Evolutionary conservation across 176 grass and related monocot species (phyloP), one percentile per base, ranked within the genome.

Genomic region (Puccinellia tenuiflora): DNA sequence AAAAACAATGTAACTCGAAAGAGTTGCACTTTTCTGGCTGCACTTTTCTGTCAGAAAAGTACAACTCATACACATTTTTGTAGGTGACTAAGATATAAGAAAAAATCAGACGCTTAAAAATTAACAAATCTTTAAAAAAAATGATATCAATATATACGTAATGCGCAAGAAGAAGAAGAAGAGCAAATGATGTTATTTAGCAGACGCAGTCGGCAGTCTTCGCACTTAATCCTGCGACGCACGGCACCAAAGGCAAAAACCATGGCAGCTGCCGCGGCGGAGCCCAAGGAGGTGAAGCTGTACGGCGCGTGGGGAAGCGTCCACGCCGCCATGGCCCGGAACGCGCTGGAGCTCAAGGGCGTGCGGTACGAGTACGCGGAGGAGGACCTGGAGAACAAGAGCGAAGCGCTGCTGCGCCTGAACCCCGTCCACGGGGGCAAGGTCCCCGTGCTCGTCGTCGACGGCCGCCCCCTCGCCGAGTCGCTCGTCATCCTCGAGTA

Each of bases 341-440:
- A 83, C 76, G 81, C 84, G 11, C 86, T 87, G 45, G 80, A 78
- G 48, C 74, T 91, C 56, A 94, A 89, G 81, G 81, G 86, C 66
- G 81, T 91, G 16, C 56, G 20, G 18, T 83, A 79, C 26, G 87
- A 94, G 72, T 94, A 88, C 72, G 79, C 72, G 31, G 87, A 92
- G 79, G 89, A 94, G 79, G 92, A 89, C 70, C 63, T 91, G 70
- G 54, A 85, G 14, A 13, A 77, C 53, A 94, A 91, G 80, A 89
- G 89, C 79, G 50, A 79, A 5, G 16, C 71, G 13, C 80, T 94
- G 40, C 81, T 87, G 15, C 46, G n/a, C 51, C 75, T 67, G 5
- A 89, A 89, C 77, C 86, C 84, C 3, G 65, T 91, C 37, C 80
- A 90, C 40, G 79, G 84, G 9, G 85, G 82, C 39, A 90, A 91